Base-by-base conservation (phyloP, 225 moss, liverwort and hornwort genomes). In the Straminergon stramineum region DNA sequence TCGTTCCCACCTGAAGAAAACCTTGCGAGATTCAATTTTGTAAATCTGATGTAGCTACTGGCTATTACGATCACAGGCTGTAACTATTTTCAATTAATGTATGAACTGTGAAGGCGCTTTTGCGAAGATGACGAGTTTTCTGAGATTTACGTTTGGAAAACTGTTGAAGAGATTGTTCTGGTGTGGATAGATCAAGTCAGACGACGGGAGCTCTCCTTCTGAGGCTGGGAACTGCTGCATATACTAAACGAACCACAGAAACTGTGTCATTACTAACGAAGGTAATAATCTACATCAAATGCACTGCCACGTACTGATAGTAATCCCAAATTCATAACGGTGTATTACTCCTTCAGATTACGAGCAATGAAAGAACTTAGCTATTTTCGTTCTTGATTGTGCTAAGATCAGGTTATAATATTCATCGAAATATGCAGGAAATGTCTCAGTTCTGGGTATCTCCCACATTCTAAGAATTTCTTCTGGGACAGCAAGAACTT, bases 1-100 rank as follows among this genome's bases (percentile, higher is more conserved):
- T 93, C 52, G 84, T 95, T 82, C 94, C 94, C 77, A 95, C 94
- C 58, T 94, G 41, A 92, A 76, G 39, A 55, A 83, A 31, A 61
- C 11, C 11, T 56, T 28, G 2, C 5, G 14, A 82, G 34, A 20
- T 27, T 17, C 77, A 61, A 43, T 90, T 84, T 66, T 78, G 64
- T 60, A 48, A 27, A 63, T 79, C 61, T 69, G 85, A 45, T 75
- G 17, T 82, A 79, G 76, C 88, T 31, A 3, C 43, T 79, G 64
- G 73, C 79, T 58, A 79, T 75, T 55, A 71, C 37, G 23, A 82
- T 70, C 60, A 56, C 57, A 77, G 41, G 19, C 48, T 87, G 69
- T 63, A 71, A 52, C 53, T 89, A 37, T 31, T 81, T 89, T 84
- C 35, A 66, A 45, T 48, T 32, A 45, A 55, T 81, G 13, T 57